These are phyloP conservation scores for Fusarium denticulatum DNA, from an alignment of 2,329 filamentous ascomycete species.

Conservation along the genomic window DNA sequence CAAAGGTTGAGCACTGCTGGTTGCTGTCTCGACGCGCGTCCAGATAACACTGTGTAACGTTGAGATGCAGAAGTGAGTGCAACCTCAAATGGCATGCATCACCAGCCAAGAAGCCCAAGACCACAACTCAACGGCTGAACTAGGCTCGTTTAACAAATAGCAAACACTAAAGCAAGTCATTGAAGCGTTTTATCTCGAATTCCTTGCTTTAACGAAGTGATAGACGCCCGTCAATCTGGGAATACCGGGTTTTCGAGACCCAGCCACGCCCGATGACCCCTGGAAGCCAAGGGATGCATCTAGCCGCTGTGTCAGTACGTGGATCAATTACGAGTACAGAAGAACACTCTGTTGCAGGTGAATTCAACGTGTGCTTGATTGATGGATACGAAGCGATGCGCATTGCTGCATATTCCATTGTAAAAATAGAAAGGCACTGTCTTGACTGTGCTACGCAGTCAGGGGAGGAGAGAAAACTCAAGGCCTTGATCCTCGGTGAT, in stretches of 20 bases:
- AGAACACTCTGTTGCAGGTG: not conserved
- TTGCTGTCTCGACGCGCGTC: not conserved
- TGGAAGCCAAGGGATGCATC: not conserved
- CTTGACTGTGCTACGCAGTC: not conserved
- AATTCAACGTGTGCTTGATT: not conserved
- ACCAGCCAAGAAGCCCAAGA: not conserved
- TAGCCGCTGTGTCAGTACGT: conserved; percentile 8
- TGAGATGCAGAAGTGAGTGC: conserved; percentile 5
- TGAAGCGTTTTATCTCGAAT: conserved; percentile 5
- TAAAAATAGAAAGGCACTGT: not conserved
- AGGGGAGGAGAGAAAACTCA: not conserved
- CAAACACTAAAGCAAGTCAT: conserved; percentile 8
- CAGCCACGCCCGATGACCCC: not conserved
- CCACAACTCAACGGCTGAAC: not conserved
- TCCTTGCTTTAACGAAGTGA: not conserved
- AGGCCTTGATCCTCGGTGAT: not conserved
- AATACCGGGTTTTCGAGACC: not conserved
- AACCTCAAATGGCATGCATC: not conserved
- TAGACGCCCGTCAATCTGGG: not conserved
- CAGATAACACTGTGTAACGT: not conserved
- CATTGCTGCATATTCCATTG: not conserved
- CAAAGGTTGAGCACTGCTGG: not conserved
- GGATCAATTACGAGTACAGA: not conserved
- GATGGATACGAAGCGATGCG: not conserved
- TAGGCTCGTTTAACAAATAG: not conserved